These are phyloP conservation scores for Lentinula boryana DNA, from an alignment of 768 basidiomycete species.

Conservation along the genomic window DNA sequence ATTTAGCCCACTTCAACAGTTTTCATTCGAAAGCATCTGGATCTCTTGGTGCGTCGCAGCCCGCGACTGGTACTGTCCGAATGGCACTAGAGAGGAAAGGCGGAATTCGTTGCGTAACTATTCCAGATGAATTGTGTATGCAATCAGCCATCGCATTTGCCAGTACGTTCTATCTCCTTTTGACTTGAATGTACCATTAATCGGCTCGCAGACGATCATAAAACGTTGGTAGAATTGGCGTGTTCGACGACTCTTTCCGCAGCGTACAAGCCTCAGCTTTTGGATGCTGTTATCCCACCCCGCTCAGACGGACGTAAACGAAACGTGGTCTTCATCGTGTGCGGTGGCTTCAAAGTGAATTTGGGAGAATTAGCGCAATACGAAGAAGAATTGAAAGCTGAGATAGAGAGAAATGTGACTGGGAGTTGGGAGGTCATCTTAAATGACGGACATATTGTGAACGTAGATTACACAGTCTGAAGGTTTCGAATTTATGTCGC, in stretches of 20 bases:
- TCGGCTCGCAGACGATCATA: slow-evolving; percentile 61
- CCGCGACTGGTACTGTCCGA: slow-evolving; percentile 54
- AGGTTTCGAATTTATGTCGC: background rate
- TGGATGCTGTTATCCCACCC: slow-evolving; percentile 43
- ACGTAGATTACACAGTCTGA: slow-evolving; percentile 14
- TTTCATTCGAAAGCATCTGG: slow-evolving; percentile 62
- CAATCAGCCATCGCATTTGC: slow-evolving; percentile 48
- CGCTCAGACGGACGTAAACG: slow-evolving; percentile 19
- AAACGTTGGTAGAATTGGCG: slow-evolving; percentile 67
- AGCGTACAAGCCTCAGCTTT: slow-evolving; percentile 53
- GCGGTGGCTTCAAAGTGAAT: slow-evolving; percentile 68
- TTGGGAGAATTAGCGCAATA: slow-evolving; percentile 48
- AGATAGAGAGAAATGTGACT: slow-evolving; percentile 18
- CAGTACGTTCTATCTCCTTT: slow-evolving; percentile 31
- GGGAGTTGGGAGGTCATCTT: slow-evolving; percentile 30
- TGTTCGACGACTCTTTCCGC: slow-evolving; percentile 66
- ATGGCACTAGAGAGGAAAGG: slow-evolving; percentile 60
- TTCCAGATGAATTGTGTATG: slow-evolving; percentile 71
- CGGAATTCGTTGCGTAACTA: slow-evolving; percentile 48
- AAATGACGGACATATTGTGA: slow-evolving; percentile 32
- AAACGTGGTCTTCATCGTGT: slow-evolving; percentile 60
- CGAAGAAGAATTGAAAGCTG: slow-evolving; percentile 28
- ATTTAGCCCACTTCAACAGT: slow-evolving; percentile 48
- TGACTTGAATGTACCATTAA: background rate
- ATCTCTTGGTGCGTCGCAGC: slow-evolving; percentile 66